Base-by-base conservation (phyloP, 768 basidiomycete species). In the Amanita inopinata region DNA sequence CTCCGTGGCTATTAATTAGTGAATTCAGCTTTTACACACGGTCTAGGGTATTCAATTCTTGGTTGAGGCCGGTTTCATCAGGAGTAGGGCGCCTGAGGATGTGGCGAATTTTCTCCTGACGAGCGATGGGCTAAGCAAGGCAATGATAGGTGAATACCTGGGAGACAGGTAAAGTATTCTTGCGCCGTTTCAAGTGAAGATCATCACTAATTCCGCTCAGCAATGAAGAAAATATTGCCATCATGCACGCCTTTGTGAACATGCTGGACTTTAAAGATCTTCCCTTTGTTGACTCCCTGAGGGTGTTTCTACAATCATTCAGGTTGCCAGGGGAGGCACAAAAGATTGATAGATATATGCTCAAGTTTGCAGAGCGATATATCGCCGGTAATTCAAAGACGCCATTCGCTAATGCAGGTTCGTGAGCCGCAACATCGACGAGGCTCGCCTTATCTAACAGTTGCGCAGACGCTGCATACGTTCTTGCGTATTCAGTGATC, bases 291-390 rank as follows among this genome's bases (percentile, higher is more conserved):
- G 87, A 93, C 53, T 92, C 96, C 1, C 67, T 99, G 30, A 78
- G 96, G 15, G 56, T 78, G 45, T 97, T 96, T 63, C 65, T 99
- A 19, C 96, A 99, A 60, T 77, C 90, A 3, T 98, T 98, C 75
- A 86, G 96, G 36, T 74, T 99, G 14, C 96, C 96, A 5, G 96
- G 96, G 33, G 96, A 99, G 62, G 70, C 91, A 0, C 96, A 99
- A 61, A 98, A 98, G 65, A 98, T 99, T 51, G 96, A 99, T 71
- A 81, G 96, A 6, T 98, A 78, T 65, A 93, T 99, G 90, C 77
- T 98, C 42, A 99, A 99, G 61, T 99, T 97, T 55, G 94, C 96
- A 6, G 93, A 98, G 59, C 78, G 92, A 25, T 99, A 91, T 59
- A 91, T 97, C 48, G 87, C 82, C 9, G 83, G 82, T 43, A 97